phyloP scores from a whole-genome alignment of 176 grass and related monocot genomes.

The Zea luxurians region DNA sequence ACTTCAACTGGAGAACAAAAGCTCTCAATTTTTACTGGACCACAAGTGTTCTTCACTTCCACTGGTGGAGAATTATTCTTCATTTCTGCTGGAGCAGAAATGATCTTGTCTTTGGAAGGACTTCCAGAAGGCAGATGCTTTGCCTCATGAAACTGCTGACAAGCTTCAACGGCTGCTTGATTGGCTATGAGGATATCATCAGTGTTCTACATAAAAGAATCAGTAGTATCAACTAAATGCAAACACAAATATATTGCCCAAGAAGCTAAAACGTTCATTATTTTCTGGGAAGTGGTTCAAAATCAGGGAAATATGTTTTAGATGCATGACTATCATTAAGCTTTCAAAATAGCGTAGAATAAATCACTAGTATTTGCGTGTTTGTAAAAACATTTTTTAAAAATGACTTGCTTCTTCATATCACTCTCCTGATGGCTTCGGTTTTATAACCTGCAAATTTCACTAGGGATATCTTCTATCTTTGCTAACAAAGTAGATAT shows the following conservation, averaged over 20 bases:
- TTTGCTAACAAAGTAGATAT: conserved; percentile 18
- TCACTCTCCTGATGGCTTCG: not conserved
- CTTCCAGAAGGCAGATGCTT: conserved; percentile 29
- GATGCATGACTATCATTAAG: conserved; percentile 8
- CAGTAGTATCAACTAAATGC: conserved; percentile 30
- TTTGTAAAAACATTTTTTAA: conserved; percentile 14
- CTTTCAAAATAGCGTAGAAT: conserved; percentile 1
- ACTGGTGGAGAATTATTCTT: not conserved
- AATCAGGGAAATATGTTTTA: conserved; percentile 7
- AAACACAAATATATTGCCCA: conserved; percentile 4
- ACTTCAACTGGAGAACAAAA: not conserved
- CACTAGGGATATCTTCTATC: not conserved
- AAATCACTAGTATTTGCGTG: not conserved
- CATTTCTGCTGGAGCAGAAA: conserved; percentile 8
- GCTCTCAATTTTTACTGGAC: not conserved
- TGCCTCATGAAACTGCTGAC: conserved; percentile 32
- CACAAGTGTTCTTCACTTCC: not conserved
- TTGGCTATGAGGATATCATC: conserved; percentile 63
- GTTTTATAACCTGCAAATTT: conserved; percentile 18
- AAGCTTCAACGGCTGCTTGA: conserved; percentile 38
- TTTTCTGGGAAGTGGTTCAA: not conserved
- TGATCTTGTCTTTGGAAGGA: conserved; percentile 20
- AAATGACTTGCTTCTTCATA: conserved; percentile 16
- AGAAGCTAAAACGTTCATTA: not conserved
- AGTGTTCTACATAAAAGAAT: conserved; percentile 34